phyloP scores from a whole-genome alignment of 2,329 filamentous ascomycete genomes.

The Hypoxylon sp. region DNA sequence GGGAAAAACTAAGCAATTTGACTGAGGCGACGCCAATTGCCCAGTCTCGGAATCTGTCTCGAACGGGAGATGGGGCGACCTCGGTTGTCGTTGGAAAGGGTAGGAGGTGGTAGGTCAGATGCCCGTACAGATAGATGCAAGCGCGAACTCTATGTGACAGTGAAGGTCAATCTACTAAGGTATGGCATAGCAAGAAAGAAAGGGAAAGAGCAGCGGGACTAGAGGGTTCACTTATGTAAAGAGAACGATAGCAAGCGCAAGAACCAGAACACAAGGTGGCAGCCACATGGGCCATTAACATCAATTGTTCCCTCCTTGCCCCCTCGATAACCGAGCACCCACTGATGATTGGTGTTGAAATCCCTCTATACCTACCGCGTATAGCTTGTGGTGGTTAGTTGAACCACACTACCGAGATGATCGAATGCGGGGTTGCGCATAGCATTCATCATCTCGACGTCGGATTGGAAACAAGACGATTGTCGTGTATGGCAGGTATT shows the following conservation, averaged over 20 bases:
- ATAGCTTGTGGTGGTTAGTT: constrained; percentile 29
- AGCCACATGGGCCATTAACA: constrained; percentile 13
- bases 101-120: constrained; percentile 3
- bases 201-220: constrained; percentile 20
- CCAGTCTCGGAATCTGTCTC: constrained; percentile 9
- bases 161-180: constrained; percentile 7
- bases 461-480: constrained; percentile 25
- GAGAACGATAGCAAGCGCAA: constrained; percentile 8
- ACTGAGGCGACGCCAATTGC: not conserved
- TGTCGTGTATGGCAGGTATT: constrained; percentile 24
- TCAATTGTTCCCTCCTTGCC: constrained; percentile 6
- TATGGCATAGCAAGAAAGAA: constrained; percentile 11
- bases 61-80: constrained; percentile 6
- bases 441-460: constrained; percentile 39
- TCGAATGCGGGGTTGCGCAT: constrained; percentile 45
- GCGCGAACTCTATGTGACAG: constrained; percentile 26
- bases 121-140: constrained; percentile 1
- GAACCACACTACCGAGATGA: constrained; percentile 40
- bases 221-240: constrained; percentile 28
- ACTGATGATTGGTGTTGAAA: constrained; percentile 32
- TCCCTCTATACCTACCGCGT: constrained; percentile 24
- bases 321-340: constrained; percentile 18
- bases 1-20: constrained; percentile 17
- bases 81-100: constrained; percentile 28
- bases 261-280: not conserved